Evolutionary conservation across 345 rosid species (phyloP).

Genomic region (Litchi chinensis): DNA sequence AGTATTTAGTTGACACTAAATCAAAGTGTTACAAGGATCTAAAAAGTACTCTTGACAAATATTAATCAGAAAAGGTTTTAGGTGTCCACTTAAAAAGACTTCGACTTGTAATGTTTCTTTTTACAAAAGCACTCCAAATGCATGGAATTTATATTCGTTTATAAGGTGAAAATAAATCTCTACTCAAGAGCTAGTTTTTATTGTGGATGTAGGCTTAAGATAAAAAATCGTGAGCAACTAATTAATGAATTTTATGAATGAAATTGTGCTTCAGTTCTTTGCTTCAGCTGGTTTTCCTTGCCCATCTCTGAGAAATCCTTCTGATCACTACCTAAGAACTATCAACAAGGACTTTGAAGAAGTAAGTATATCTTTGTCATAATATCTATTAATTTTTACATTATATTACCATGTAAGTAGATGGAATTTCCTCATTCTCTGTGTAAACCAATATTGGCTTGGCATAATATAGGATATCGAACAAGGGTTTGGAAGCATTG

Average conservation of each 20-base stretch:
- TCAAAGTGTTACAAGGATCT: no score
- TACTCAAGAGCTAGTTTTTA: no score
- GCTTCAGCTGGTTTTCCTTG: conserved; percentile 43
- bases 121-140: no score
- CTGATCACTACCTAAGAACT: conserved; percentile 40
- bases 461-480: conserved; percentile 27
- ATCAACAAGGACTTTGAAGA: conserved; percentile 43
- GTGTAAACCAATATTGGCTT: background rate
- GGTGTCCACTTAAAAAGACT: no score
- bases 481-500: conserved; percentile 19
- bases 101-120: no score
- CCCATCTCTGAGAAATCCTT: conserved; percentile 38
- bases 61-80: no score
- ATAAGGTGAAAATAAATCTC: no score
- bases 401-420: background rate
- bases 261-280: conserved; percentile 31
- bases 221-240: background rate
- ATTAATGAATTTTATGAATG: background rate
- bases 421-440: background rate
- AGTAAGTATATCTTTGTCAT: conserved; percentile 9
- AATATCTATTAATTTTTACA: no score
- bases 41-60: no score
- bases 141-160: background rate
- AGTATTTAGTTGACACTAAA: no score
- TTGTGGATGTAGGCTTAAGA: no score